Evolutionary conservation across 2,329 filamentous ascomycete genomes (phyloP).

Genomic region (Zarea fungicola): DNA sequence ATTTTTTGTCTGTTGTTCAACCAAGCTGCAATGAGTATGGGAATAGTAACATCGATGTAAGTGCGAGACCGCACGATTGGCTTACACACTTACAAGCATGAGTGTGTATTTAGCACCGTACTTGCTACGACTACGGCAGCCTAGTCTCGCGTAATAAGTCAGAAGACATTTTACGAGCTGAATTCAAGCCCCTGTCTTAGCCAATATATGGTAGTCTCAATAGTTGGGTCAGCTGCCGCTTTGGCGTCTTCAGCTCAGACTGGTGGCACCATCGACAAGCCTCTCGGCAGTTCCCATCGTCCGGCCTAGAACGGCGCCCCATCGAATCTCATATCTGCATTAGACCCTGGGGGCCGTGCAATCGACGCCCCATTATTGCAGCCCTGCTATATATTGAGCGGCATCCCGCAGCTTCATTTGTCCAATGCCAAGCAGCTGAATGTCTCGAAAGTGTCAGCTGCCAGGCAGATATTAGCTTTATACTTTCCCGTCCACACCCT

Average conservation of each 20-base stretch:
- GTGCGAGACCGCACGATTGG: background rate
- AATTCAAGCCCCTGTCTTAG: background rate
- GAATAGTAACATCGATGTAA: too few relatives aligned
- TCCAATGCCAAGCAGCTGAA: background rate
- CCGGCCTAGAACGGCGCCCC: background rate
- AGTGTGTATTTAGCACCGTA: too few relatives aligned
- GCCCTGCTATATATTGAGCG: background rate
- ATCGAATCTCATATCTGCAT: background rate
- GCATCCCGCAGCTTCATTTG: background rate
- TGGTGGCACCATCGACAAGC: background rate
- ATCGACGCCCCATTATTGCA: background rate
- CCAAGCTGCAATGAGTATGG: background rate
- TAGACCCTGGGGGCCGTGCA: background rate
- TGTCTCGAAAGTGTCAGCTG: background rate
- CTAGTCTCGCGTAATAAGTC: too few relatives aligned
- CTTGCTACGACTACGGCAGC: too few relatives aligned
- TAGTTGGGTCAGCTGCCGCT: background rate
- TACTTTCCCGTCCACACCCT: background rate
- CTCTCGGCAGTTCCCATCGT: background rate
- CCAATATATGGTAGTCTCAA: background rate
- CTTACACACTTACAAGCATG: too few relatives aligned
- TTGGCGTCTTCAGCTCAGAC: background rate
- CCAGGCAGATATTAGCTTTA: background rate
- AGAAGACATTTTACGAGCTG: background rate
- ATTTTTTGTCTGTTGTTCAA: background rate